Evolutionary conservation across 192 early-diverging fungal genomes (phyloP).

Genomic region (Coemansia sp.): DNA sequence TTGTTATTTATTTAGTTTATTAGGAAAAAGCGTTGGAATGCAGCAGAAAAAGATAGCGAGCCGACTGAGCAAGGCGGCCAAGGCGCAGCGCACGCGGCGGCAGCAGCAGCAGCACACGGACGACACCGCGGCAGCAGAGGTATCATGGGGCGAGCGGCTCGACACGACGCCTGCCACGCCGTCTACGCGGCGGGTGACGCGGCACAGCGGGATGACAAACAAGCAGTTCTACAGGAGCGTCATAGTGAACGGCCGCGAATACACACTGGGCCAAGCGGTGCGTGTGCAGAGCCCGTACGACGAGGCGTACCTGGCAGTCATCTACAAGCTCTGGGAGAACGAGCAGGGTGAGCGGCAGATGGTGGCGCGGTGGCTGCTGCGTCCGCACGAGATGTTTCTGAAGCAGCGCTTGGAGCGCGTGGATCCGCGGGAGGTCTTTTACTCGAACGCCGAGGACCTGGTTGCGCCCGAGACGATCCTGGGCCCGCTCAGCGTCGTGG

Average conservation of each 20-base stretch:
- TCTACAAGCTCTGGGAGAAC: conserved; percentile 57
- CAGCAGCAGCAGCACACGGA: conserved; percentile 25
- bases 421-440: conserved; percentile 39
- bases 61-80: conserved; percentile 30
- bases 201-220: conserved; percentile 58
- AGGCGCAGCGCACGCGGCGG: conserved; percentile 8
- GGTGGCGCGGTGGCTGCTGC: conserved; percentile 59
- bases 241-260: conserved; percentile 46
- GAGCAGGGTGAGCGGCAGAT: conserved; percentile 50
- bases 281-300: conserved; percentile 35
- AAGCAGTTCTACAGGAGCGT: conserved; percentile 43
- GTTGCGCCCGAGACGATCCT: conserved; percentile 39
- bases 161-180: conserved; percentile 6
- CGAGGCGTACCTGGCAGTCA: conserved; percentile 53
- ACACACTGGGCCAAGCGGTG: conserved; percentile 42
- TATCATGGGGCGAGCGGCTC: conserved; percentile 37
- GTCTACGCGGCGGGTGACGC: conserved; percentile 53
- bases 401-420: conserved; percentile 11
- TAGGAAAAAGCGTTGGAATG: neutral
- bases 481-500: conserved; percentile 31
- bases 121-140: conserved; percentile 14
- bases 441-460: conserved; percentile 51
- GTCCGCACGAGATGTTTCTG: conserved; percentile 31
- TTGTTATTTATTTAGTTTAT: neutral
- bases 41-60: conserved; percentile 32